These are phyloP conservation scores for Lactarius deliciosus DNA, from an alignment of 768 basidiomycete species.

Conservation along the genomic window DNA sequence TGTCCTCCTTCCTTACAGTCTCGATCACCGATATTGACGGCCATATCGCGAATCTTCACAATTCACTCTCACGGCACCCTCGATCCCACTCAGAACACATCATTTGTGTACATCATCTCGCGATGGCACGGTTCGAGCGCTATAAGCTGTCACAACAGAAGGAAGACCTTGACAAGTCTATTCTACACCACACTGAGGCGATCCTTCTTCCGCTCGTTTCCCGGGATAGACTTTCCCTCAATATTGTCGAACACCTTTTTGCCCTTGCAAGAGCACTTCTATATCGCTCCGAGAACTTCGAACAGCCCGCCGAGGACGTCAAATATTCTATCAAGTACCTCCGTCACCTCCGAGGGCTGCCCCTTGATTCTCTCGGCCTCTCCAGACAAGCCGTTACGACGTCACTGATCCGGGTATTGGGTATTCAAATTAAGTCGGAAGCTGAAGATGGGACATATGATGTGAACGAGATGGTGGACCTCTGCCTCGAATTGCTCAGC, in stretches of 20 bases:
- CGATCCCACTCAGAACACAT: neutral
- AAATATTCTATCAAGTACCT: neutral
- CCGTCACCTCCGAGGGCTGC: neutral
- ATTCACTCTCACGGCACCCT: neutral
- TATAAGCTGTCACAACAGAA: too few relatives aligned
- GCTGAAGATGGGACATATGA: neutral
- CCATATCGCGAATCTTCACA: accelerated
- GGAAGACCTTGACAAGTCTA: neutral
- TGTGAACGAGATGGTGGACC: neutral
- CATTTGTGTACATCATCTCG: neutral
- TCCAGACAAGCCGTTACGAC: neutral
- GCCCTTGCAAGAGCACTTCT: neutral
- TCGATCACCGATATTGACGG: neutral
- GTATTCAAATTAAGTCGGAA: neutral
- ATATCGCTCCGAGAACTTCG: neutral
- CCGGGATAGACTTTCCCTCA: neutral
- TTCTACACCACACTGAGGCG: neutral
- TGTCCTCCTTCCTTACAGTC: neutral
- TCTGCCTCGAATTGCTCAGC: neutral
- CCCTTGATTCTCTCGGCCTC: neutral
- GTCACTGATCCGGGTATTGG: neutral
- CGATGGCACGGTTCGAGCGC: too few relatives aligned
- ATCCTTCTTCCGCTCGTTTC: neutral
- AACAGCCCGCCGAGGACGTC: neutral
- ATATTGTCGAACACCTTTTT: neutral